A percentile compares a stretch with the other conserved stretches of the same genome.
Conservation (phyloP, 1,284 basidiomycete genomes). For the Trichosporon sp. region DNA sequence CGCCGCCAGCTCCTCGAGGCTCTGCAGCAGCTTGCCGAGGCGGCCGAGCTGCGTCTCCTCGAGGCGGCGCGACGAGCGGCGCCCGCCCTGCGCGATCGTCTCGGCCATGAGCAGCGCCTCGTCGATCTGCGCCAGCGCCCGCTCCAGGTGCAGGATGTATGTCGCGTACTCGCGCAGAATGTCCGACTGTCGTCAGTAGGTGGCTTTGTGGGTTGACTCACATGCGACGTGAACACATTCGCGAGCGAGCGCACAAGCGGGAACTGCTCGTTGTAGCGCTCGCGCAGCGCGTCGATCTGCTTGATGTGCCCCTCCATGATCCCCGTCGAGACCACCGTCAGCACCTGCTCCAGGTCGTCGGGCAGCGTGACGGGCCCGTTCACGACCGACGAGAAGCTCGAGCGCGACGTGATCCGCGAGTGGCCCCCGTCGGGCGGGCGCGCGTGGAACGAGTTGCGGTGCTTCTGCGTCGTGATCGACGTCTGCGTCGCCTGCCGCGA, state of each 20-base stretch:
- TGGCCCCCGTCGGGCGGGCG: constrained; percentile 3
- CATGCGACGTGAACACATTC: constrained; percentile 88
- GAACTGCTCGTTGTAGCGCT: constrained; percentile 86
- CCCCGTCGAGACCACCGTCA: constrained; percentile 75
- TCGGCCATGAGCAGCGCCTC: constrained; percentile 56
- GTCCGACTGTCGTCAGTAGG: constrained; percentile 61
- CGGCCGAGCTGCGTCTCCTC: constrained; percentile 20
- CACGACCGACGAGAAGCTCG: constrained; percentile 12
- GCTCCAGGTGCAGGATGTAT: constrained; percentile 86
- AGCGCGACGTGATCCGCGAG: constrained; percentile 21
- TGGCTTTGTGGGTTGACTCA: constrained; percentile 51
- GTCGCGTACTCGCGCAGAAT: constrained; percentile 86
- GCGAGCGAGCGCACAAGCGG: constrained; percentile 84
- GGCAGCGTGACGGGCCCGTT: constrained; percentile 58
- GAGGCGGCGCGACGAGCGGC: constrained; percentile 19
- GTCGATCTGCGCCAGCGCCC: constrained; percentile 80
- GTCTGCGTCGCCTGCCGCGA: constrained; percentile 1
- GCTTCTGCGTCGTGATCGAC: neutral
- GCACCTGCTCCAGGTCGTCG: constrained; percentile 74
- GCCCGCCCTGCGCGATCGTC: constrained; percentile 62
- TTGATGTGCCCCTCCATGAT: constrained; percentile 81
- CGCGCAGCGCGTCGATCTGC: constrained; percentile 72
- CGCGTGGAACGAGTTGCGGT: neutral
- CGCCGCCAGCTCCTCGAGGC: constrained; percentile 70
- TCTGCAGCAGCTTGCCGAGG: constrained; percentile 37